Conservation (phyloP, 2,329 filamentous ascomycete genomes). For the Calonectria pteridis region DNA sequence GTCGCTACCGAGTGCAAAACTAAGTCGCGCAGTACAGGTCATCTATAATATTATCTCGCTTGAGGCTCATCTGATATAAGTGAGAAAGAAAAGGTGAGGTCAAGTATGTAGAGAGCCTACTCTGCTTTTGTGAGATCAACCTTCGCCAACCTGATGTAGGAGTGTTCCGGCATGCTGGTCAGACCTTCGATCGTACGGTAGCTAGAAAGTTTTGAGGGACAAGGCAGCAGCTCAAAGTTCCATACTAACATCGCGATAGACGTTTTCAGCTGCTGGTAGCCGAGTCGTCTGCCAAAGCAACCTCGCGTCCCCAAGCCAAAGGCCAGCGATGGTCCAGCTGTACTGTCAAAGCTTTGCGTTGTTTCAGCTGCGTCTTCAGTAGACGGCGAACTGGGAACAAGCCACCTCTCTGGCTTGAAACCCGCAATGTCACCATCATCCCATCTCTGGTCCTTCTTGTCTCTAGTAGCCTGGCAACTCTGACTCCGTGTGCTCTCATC, state of each 20-base stretch:
- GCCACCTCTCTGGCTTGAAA: slow-evolving; percentile 55
- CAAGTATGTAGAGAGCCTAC: background rate
- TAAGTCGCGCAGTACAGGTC: background rate
- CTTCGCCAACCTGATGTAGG: background rate
- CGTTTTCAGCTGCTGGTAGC: background rate
- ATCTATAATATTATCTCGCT: background rate
- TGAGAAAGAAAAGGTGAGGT: background rate
- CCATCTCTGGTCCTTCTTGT: slow-evolving; percentile 25
- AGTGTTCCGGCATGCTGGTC: slow-evolving; percentile 1
- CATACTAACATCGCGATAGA: background rate
- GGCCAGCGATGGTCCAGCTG: slow-evolving; percentile 27
- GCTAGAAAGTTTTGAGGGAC: background rate
- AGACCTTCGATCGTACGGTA: background rate
- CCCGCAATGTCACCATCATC: slow-evolving; percentile 40
- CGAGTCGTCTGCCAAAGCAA: slow-evolving; percentile 32
- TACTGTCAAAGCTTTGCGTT: slow-evolving; percentile 27
- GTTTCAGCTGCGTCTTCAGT: background rate
- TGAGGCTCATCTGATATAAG: background rate
- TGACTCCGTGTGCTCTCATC: slow-evolving; percentile 30
- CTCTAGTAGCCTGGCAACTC: background rate
- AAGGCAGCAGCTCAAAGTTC: background rate
- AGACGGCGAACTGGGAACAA: slow-evolving; percentile 30
- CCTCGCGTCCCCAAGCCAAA: slow-evolving; percentile 35
- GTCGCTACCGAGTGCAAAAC: background rate
- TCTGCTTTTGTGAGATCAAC: background rate